Base-by-base conservation (phyloP, 495 filamentous ascomycete genomes). In the Jackrogersella minutella region DNA sequence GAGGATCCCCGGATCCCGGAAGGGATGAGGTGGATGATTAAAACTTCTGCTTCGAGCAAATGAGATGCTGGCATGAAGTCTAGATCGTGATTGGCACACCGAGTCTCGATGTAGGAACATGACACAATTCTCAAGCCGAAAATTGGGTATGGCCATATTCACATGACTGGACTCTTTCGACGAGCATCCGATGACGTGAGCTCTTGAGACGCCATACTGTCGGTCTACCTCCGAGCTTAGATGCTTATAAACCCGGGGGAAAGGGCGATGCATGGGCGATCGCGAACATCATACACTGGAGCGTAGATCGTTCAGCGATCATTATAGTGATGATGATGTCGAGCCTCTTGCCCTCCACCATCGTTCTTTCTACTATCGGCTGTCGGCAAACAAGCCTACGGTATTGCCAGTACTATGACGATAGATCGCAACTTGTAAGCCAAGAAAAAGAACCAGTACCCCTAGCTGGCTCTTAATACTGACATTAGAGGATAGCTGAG, bases 351-450 rank as follows among this genome's bases (percentile, higher is more conserved):
- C 26, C 55, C 10, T 55, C 58, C 21, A 50, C 58, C 21, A 50
- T 65, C n/a, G 21, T 75, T 16, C 34, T 67, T 33, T 49, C 67
- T 8, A 33, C 39, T 75, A 41, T 68, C 64, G 7, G 66, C 66
- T 3, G 58, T 54, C 17, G 21, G 51, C 14, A 69, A 65, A 41
- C 40, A 55, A 40, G 71, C 66, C 30, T 71, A 76, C 36, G 71
- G 71, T 17, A 74, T 74, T 40, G 73, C 71, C 1, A 73, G 62
- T 30, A 71, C 73, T 1, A 33, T 73, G 3, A 69, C 74, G 10
- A 51, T 70, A 34, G 70, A 65, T 14, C 64, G 69, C 11, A 74
- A 69, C 14, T 74, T 72, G 73, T 76, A 71, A 58, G 71, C 41
- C 3, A 17, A 14, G 37, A 31, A 14, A 5, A 46, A 16, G 26